Evolutionary conservation across 305 asterid species (phyloP), one percentile per base, ranked within the genome.

Genomic region (Rubia occidens): DNA sequence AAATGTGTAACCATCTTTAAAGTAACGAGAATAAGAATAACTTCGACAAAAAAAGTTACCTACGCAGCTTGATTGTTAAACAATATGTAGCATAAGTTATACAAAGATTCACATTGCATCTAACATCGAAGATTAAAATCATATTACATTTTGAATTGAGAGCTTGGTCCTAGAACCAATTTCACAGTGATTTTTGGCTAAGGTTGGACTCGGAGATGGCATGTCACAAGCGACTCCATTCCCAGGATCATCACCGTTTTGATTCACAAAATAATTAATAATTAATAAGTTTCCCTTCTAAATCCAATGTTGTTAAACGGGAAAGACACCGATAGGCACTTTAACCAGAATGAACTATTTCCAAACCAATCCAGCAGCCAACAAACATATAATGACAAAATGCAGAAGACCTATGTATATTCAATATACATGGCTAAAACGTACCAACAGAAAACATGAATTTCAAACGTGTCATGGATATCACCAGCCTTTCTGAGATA

Each of bases 391-490:
- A 32, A 37, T 6, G 2, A 15, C 26, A 61, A 60, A 54, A 45
- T 60, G 68, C 68, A 17, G 24, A 20, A 21, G 24, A 24, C 49
- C 18, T 14, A 2, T 21, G 21, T 7, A 64, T 5, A 20, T 53
- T 72, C 13, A 21, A 11, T 20, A 4, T 24, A 43, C 8, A 2
- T 42, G 5, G 13, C 44, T 2, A 24, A 21, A 66, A 70, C 93
- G 82, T 77, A 88, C 98, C 99, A 3, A 85, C 82, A 35, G 91
- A n/a, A 90, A 78, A 94, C 79, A 63, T 78, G 80, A 71, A 94
- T 89, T 62, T 84, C 70, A 13, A 91, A 96, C 3, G 90, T 89
- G 72, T 96, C 97, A 29, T 86, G 99, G 51, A 73, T 79, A 71
- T 90, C 93, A 65, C 97, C 97, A 24, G 85, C 74, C 72, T 71